A percentile compares a stretch with the other conserved stretches of the same genome.
phyloP scores from a whole-genome alignment of 768 basidiomycete species.

The Mycena belliarum region DNA sequence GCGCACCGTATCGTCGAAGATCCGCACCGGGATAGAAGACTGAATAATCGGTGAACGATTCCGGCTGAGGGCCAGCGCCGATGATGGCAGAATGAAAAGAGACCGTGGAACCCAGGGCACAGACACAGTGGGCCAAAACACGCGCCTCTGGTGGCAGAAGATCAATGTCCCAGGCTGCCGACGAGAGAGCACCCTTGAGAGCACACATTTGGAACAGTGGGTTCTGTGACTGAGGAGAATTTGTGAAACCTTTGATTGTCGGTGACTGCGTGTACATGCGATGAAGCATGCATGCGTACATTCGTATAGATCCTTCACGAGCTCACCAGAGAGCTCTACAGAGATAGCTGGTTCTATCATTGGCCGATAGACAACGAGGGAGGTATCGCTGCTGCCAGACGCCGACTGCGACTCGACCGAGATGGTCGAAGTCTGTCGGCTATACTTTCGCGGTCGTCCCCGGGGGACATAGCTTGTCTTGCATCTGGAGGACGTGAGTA shows the following conservation, averaged over 20 bases:
- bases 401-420: too few species aligned
- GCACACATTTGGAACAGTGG: background rate
- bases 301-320: slow-evolving; percentile 2
- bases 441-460: slow-evolving; percentile 6
- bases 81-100: slow-evolving; percentile 14
- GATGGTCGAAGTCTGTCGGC: too few species aligned
- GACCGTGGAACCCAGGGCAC: slow-evolving; percentile 4
- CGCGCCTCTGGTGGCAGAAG: slow-evolving; percentile 6
- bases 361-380: background rate
- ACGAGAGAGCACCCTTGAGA: background rate
- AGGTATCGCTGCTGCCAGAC: background rate
- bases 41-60: slow-evolving; percentile 8
- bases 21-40: slow-evolving; percentile 10
- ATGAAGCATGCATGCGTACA: background rate
- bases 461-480: slow-evolving; percentile 7
- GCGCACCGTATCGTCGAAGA: slow-evolving; percentile 10
- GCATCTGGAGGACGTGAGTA: background rate
- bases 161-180: slow-evolving; percentile 6
- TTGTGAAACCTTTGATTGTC: background rate
- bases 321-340: background rate
- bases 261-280: background rate
- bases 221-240: background rate
- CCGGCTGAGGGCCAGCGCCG: slow-evolving; percentile 3
- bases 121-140: slow-evolving; percentile 13
- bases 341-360: background rate